These are phyloP conservation scores for Termitomyces sp. DNA, from an alignment of 768 basidiomycete genomes.

Conservation along the genomic window DNA sequence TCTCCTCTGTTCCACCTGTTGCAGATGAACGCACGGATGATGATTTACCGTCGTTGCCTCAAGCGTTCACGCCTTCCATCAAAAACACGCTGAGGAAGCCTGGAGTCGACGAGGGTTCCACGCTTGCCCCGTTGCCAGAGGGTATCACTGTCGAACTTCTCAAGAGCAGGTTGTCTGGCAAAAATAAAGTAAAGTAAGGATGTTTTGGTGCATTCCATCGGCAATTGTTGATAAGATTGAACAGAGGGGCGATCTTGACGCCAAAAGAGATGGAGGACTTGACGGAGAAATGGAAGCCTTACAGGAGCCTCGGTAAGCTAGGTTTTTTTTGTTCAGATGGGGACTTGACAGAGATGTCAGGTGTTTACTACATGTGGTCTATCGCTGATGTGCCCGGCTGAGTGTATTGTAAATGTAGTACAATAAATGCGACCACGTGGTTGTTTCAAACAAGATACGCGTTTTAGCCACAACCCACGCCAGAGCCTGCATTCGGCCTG, in stretches of 20 bases:
- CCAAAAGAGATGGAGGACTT: constrained; percentile 78
- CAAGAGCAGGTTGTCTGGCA: constrained; percentile 56
- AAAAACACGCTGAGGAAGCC: constrained; percentile 43
- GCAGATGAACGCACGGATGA: constrained; percentile 19
- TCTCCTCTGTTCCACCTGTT: constrained; percentile 29
- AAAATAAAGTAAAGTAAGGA: constrained; percentile 69
- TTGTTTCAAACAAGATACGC: background rate
- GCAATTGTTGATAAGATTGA: constrained; percentile 8
- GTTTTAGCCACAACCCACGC: constrained; percentile 9
- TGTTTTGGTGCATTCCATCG: constrained; percentile 5
- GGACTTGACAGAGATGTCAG: constrained; percentile 25
- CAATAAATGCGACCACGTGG: constrained; percentile 6
- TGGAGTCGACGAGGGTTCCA: constrained; percentile 15
- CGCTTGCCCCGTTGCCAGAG: constrained; percentile 41
- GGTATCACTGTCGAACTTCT: constrained; percentile 53
- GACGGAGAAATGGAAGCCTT: constrained; percentile 76
- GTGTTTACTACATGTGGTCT: constrained; percentile 87
- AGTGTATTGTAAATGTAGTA: background rate
- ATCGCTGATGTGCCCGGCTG: constrained; percentile 38
- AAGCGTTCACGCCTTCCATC: constrained; percentile 65
- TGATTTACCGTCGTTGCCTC: constrained; percentile 38
- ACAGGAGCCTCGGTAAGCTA: constrained; percentile 68
- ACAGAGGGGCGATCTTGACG: constrained; percentile 69
- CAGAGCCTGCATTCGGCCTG: constrained; percentile 9
- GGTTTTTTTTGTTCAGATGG: background rate